Conservation (phyloP, 2,329 filamentous ascomycete genomes). For the Cladophialophora bantiana region DNA sequence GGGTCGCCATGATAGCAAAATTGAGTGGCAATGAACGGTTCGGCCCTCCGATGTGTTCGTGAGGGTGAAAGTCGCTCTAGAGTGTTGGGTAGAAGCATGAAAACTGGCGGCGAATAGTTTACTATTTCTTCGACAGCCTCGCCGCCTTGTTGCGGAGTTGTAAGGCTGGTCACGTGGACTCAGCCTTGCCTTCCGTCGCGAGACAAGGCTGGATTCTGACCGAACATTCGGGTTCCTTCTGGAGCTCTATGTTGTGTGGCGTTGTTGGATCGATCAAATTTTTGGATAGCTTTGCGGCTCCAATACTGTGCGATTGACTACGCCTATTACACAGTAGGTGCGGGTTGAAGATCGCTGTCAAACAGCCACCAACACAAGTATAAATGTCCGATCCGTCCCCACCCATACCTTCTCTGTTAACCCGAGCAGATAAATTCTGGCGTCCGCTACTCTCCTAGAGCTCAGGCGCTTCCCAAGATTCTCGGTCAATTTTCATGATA, state of each 20-base stretch:
- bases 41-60: neutral
- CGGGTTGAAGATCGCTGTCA: neutral
- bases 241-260: neutral
- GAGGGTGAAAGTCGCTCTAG: neutral
- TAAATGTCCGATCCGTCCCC: neutral
- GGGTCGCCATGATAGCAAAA: slow-evolving; percentile 58
- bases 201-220: neutral
- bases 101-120: slow-evolving; percentile 5
- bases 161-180: neutral
- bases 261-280: neutral
- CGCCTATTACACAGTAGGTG: neutral
- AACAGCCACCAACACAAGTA: neutral
- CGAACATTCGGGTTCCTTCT: neutral
- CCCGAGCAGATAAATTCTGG: neutral
- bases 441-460: slow-evolving; percentile 13
- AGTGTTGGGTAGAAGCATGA: slow-evolving; percentile 9
- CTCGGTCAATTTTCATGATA: slow-evolving; percentile 78
- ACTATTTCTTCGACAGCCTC: slow-evolving; percentile 13
- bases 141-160: slow-evolving; percentile 9
- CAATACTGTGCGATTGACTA: neutral
- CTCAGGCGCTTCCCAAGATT: slow-evolving; percentile 76
- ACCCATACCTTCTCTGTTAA: neutral
- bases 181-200: neutral
- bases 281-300: neutral
- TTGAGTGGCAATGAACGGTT: neutral